These are phyloP conservation scores for Prunella vulgaris DNA, from an alignment of 257 asterid genomes.

Conservation along the genomic window DNA sequence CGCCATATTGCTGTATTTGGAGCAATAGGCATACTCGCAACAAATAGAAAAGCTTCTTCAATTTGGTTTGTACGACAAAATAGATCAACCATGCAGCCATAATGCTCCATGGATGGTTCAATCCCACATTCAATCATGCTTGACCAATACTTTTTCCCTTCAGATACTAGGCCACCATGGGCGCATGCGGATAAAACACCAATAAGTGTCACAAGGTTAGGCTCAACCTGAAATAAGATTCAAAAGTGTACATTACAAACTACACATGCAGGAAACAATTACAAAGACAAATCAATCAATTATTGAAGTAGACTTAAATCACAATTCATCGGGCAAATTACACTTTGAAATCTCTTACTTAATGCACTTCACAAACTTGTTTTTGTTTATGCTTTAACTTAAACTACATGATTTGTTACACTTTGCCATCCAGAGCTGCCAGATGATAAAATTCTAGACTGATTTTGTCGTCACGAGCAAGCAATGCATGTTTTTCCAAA, in stretches of 20 bases:
- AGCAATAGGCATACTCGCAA: conserved; percentile 41
- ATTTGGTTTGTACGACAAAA: conserved; percentile 45
- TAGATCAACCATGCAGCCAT: conserved; percentile 68
- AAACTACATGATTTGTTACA: neutral
- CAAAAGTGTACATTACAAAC: neutral
- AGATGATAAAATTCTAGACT: neutral
- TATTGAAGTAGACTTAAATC: neutral
- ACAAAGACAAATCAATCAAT: neutral
- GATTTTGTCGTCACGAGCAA: neutral
- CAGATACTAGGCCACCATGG: conserved; percentile 49
- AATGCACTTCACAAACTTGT: neutral
- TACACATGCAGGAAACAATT: neutral
- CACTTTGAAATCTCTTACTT: neutral
- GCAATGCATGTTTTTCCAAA: neutral
- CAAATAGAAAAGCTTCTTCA: conserved; percentile 48
- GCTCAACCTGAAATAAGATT: conserved; percentile 48
- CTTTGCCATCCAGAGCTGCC: neutral
- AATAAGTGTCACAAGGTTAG: conserved; percentile 50
- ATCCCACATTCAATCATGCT: conserved; percentile 48
- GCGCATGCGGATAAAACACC: conserved; percentile 67
- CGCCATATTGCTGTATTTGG: conserved; percentile 69
- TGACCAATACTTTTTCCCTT: conserved; percentile 57
- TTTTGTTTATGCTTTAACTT: neutral
- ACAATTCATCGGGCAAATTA: neutral
- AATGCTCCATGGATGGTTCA: conserved; percentile 70